Evolutionary conservation across 2,329 filamentous ascomycete species (phyloP).

Genomic region (Fusarium sterilihyphosum): DNA sequence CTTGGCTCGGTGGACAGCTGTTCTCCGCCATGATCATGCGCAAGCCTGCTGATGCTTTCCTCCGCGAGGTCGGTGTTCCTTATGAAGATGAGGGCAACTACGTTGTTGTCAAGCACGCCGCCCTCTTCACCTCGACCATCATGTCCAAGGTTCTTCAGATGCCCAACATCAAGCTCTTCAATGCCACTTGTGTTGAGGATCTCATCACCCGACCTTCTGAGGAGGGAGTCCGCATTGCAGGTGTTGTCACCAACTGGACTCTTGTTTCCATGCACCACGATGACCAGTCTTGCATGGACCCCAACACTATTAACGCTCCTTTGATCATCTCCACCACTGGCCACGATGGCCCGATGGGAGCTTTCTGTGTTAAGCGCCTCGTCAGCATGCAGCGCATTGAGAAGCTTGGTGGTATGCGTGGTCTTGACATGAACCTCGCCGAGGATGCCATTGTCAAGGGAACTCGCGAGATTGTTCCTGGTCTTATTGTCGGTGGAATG

Average conservation of each 20-base stretch:
- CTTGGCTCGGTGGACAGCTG: slow-evolving; percentile 93
- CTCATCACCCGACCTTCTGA: slow-evolving; percentile 80
- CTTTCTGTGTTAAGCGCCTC: slow-evolving; percentile 90
- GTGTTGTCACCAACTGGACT: slow-evolving; percentile 97
- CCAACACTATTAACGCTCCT: slow-evolving; percentile 95
- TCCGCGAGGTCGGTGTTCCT: slow-evolving; percentile 81
- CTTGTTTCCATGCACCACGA: slow-evolving; percentile 88
- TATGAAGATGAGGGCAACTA: slow-evolving; percentile 90
- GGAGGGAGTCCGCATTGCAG: slow-evolving; percentile 75
- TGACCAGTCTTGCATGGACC: slow-evolving; percentile 95
- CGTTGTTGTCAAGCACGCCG: slow-evolving; percentile 93
- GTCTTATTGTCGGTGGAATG: slow-evolving; percentile 94
- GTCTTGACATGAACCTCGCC: slow-evolving; percentile 89
- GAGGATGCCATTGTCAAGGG: slow-evolving; percentile 95
- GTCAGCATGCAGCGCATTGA: slow-evolving; percentile 87
- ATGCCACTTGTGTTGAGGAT: slow-evolving; percentile 91
- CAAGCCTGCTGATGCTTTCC: slow-evolving; percentile 88
- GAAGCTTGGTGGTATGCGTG: slow-evolving; percentile 90
- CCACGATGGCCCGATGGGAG: slow-evolving; percentile 90
- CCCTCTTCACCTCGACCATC: slow-evolving; percentile 89
- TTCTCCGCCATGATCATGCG: slow-evolving; percentile 97
- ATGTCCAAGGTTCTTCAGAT: slow-evolving; percentile 84
- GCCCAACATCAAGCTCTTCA: slow-evolving; percentile 96
- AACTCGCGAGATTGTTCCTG: slow-evolving; percentile 87
- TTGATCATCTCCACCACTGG: slow-evolving; percentile 90